phyloP scores from a whole-genome alignment of 306 rosid species.

The Gillenia trifoliata region DNA sequence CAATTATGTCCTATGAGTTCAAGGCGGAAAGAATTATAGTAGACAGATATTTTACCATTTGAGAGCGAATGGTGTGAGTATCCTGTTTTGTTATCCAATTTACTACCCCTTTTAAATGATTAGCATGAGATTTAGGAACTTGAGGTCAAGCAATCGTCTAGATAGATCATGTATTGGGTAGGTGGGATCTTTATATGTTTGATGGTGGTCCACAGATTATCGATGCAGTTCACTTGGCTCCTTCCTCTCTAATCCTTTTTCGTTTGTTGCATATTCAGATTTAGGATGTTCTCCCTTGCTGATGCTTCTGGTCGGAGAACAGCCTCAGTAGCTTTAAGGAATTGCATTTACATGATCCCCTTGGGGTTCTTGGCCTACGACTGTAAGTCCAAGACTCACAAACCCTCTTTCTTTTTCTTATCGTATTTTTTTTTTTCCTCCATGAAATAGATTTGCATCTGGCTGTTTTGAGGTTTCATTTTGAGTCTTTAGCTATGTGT shows the following conservation, averaged over 20 bases:
- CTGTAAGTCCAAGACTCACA: constrained; percentile 56
- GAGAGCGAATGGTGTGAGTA: neutral
- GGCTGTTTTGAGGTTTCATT: neutral
- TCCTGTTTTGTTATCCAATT: neutral
- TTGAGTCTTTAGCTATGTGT: neutral
- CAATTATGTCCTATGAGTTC: neutral
- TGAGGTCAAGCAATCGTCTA: neutral
- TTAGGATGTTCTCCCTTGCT: constrained; percentile 82
- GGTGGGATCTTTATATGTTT: neutral
- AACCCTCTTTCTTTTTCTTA: neutral
- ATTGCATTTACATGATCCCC: constrained; percentile 80
- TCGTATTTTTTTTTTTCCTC: neutral
- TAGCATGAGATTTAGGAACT: neutral
- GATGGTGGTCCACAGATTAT: neutral
- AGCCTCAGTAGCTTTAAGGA: constrained; percentile 80
- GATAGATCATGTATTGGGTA: neutral
- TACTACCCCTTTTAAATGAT: neutral
- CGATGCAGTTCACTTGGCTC: neutral
- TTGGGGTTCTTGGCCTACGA: constrained; percentile 91
- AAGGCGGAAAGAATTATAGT: neutral
- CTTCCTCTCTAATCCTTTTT: constrained; percentile 4
- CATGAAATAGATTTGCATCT: neutral
- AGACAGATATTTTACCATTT: neutral
- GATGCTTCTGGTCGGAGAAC: constrained; percentile 83
- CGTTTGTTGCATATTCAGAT: constrained; percentile 46